Conservation (phyloP, 2,329 filamentous ascomycete genomes). For the Fusarium denticulatum region DNA sequence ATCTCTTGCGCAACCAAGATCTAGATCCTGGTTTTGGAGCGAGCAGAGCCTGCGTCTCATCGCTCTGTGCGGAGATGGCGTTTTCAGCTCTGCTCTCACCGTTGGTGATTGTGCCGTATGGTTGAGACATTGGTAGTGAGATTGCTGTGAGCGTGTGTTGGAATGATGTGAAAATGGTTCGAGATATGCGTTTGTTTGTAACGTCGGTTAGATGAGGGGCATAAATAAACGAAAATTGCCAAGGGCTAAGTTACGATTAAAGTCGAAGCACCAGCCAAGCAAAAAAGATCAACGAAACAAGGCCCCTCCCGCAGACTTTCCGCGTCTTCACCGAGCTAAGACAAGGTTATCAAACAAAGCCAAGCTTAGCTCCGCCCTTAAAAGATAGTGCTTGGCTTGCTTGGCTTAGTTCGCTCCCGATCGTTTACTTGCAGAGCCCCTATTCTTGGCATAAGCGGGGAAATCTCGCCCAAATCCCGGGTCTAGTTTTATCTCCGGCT, state of each 20-base stretch:
- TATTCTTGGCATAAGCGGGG: not conserved
- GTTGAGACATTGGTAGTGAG: conserved; percentile 19
- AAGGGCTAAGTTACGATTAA: not conserved
- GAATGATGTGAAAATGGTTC: not conserved
- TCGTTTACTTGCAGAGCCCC: not conserved
- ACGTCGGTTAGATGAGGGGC: not conserved
- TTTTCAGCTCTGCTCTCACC: conserved; percentile 13
- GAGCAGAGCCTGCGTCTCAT: conserved; percentile 31
- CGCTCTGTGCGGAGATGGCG: not conserved
- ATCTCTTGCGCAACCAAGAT: conserved; percentile 33
- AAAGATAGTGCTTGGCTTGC: not conserved
- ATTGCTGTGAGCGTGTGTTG: not conserved
- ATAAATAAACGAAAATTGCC: conserved; percentile 5
- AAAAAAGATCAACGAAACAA: not conserved
- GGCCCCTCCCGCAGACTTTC: not conserved
- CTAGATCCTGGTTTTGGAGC: conserved; percentile 21
- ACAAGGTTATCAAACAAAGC: not conserved
- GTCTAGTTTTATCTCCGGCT: conserved; percentile 1
- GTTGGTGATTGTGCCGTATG: conserved; percentile 30
- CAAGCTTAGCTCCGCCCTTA: not conserved
- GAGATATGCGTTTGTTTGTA: not conserved
- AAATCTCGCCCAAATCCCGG: not conserved
- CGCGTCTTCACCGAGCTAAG: conserved; percentile 5
- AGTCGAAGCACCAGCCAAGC: not conserved
- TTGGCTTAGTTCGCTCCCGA: not conserved